These are phyloP conservation scores for Friedmanniomyces endolithicus DNA, from an alignment of 495 filamentous ascomycete genomes.

Conservation along the genomic window DNA sequence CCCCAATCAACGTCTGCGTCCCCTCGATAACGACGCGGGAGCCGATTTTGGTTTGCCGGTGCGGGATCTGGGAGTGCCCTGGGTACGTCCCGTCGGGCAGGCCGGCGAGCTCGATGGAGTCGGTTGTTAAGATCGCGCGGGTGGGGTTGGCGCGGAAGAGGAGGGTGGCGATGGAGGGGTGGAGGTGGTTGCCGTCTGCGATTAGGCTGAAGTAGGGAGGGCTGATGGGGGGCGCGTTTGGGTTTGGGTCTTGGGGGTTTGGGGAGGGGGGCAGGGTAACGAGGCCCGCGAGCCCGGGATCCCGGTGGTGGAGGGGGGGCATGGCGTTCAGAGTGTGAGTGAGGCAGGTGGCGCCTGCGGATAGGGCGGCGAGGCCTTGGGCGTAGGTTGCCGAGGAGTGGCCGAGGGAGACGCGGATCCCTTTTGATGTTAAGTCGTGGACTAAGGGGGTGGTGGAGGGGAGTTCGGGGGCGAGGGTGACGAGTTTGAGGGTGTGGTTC, in stretches of 20 bases:
- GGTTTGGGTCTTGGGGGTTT: too few relatives aligned
- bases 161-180: constrained; percentile 47
- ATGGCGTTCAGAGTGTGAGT: constrained; percentile 35
- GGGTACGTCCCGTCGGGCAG: constrained; percentile 46
- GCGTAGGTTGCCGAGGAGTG: constrained; percentile 28
- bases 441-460: constrained; percentile 22
- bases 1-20: constrained; percentile 36
- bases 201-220: constrained; percentile 49
- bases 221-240: background rate
- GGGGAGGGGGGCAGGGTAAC: constrained; percentile 20
- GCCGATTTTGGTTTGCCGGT: constrained; percentile 31
- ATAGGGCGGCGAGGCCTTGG: constrained; percentile 25
- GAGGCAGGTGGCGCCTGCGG: constrained; percentile 29
- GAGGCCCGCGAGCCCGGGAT: constrained; percentile 29
- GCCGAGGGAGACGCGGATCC: constrained; percentile 30
- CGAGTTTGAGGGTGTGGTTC: constrained; percentile 25
- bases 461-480: constrained; percentile 31
- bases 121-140: constrained; percentile 48
- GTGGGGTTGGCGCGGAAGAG: constrained; percentile 45
- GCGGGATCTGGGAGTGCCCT: constrained; percentile 36
- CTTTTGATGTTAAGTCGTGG: constrained; percentile 16
- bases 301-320: constrained; percentile 28
- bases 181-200: constrained; percentile 51
- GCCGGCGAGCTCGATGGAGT: constrained; percentile 44
- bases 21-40: constrained; percentile 34